These are phyloP conservation scores for Endoconidiophora polonica DNA, from an alignment of 2,329 filamentous ascomycete species.

Conservation along the genomic window DNA sequence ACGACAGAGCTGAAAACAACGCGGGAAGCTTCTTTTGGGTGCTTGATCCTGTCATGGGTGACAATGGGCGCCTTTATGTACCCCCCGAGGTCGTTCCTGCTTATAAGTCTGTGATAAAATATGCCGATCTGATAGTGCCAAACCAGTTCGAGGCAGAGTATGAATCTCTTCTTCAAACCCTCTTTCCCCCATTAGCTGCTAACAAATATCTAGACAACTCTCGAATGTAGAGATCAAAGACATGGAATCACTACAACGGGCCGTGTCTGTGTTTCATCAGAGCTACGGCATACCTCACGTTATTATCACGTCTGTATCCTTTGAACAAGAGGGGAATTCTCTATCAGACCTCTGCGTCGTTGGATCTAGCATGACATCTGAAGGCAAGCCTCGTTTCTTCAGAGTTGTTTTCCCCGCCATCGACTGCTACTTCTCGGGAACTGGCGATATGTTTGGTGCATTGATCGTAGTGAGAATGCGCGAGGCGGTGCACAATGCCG, in stretches of 20 bases:
- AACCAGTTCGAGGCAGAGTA: conserved; percentile 98
- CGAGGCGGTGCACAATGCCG: conserved; percentile 46
- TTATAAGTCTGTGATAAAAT: conserved; percentile 61
- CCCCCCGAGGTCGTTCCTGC: conserved; percentile 80
- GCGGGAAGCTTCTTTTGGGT: conserved; percentile 90
- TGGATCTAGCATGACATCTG: conserved; percentile 53
- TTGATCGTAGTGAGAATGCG: conserved; percentile 75
- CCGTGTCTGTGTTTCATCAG: conserved; percentile 62
- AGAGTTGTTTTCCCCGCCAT: conserved; percentile 72
- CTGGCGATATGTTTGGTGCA: conserved; percentile 96
- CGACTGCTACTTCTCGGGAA: conserved; percentile 89
- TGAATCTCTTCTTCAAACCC: conserved; percentile 18
- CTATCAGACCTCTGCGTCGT: conserved; percentile 49
- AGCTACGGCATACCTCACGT: conserved; percentile 69
- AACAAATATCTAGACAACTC: conserved; percentile 43
- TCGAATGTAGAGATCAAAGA: conserved; percentile 72
- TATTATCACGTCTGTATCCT: conserved; percentile 75
- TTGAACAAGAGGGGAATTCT: conserved; percentile 32
- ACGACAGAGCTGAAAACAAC: conserved; percentile 40
- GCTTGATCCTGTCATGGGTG: conserved; percentile 94
- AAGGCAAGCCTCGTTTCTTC: conserved; percentile 62
- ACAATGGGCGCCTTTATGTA: conserved; percentile 84
- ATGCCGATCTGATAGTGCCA: conserved; percentile 82
- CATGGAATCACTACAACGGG: conserved; percentile 52
- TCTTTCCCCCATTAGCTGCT: background rate